Evolutionary conservation across 495 filamentous ascomycete species (phyloP), one percentile per base, ranked within the genome.

Genomic region (Barbatosphaeria neglecta): DNA sequence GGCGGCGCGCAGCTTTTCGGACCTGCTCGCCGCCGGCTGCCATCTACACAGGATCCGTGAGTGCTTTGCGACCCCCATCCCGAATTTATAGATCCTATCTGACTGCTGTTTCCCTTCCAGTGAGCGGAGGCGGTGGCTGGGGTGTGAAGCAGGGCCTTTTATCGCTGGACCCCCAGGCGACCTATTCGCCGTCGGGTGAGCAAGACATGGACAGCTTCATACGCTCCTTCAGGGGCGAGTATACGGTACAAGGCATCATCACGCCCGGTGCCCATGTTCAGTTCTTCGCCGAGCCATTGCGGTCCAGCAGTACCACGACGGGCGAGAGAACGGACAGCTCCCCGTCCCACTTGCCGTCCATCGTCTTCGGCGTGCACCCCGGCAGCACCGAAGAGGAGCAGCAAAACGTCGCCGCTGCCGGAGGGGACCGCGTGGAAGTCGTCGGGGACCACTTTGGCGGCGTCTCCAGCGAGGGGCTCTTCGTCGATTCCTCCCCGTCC

Each of bases 61-160:
- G 73, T 67, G 11, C 6, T 28, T 16, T 22, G 9, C 17, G 37
- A 25, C 17, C n/a, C 19, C 15, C 17, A 7, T 35, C 5, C 24
- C 13, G 15, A 35, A n/a, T n/a, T n/a, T 2, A 3, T n/a, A 35
- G 11, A 6, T 15, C 13, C n/a, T 24, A 20, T 27, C 22, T 31
- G 38, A 27, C 33, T 25, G 40, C 46, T 46, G 25, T 31, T 50
- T 52, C 15, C 7, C 9, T n/a, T 35, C n/a, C 49, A 78, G 78
- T 92, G 46, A 92, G 86, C 59, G 89, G 89, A 18, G 89, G 89
- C 50, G 89, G 89, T 43, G 89, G 89, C 39, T 95, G 89, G 89
- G 89, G 89, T 5, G 68, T 77, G 50, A 95, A 93, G 60, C 78
- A 81, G 46, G 89, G 89, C 4, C 70, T 95, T 11, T 66, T 95